A percentile compares a stretch with the other conserved stretches of the same genome.
Conservation (phyloP, 345 rosid species). For the Moringa oleifera region DNA sequence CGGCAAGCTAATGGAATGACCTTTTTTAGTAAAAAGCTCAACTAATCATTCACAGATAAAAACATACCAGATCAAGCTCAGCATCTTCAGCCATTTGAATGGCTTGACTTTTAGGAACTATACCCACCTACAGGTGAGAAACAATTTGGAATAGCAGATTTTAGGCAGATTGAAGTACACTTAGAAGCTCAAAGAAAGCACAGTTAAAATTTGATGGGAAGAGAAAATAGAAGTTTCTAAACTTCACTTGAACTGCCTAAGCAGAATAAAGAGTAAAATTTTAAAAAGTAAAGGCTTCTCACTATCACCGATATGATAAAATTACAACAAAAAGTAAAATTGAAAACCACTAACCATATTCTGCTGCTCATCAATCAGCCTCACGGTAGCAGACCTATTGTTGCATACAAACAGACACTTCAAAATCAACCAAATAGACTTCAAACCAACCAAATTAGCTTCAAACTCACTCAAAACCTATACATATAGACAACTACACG, state of each 20-base stretch:
- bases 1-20: too few relatives aligned
- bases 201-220: constrained; percentile 9
- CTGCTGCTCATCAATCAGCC: constrained; percentile 71
- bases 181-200: background rate
- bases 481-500: background rate
- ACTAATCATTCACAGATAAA: too few relatives aligned
- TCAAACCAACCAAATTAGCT: too few relatives aligned
- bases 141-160: background rate
- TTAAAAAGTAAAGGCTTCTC: too few relatives aligned
- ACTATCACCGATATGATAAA: too few relatives aligned
- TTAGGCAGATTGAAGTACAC: too few relatives aligned
- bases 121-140: constrained; percentile 61
- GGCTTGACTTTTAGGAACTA: constrained; percentile 70
- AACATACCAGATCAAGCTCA: constrained; percentile 79
- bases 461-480: background rate
- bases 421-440: background rate
- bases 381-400: constrained; percentile 68
- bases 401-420: background rate
- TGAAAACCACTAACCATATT: constrained; percentile 58
- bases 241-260: background rate
- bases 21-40: too few relatives aligned
- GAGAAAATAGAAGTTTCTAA: background rate
- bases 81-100: constrained; percentile 79
- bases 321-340: background rate
- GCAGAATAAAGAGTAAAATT: background rate